Evolutionary conservation across 2,329 filamentous ascomycete genomes (phyloP).

Genomic region (Monosporascus sp.): DNA sequence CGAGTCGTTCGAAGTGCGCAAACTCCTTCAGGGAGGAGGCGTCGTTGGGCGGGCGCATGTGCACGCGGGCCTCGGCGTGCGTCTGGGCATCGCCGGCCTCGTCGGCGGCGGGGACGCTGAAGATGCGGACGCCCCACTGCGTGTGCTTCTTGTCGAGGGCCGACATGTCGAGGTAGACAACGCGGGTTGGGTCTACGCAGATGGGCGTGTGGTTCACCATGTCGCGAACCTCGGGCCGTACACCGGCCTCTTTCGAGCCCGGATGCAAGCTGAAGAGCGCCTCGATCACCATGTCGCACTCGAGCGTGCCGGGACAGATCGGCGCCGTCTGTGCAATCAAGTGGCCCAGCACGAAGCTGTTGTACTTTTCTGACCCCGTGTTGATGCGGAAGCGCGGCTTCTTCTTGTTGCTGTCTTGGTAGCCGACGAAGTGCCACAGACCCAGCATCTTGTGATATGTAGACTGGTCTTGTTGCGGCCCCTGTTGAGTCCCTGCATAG

Average conservation of each 20-base stretch:
- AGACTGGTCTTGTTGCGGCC: no score
- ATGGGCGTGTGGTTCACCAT: slow-evolving; percentile 27
- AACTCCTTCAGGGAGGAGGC: slow-evolving; percentile 8
- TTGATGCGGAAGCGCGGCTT: slow-evolving; percentile 34
- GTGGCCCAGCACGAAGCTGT: slow-evolving; percentile 29
- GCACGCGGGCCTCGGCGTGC: slow-evolving; percentile 3
- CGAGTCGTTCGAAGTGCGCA: slow-evolving; percentile 10
- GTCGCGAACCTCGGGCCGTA: slow-evolving; percentile 23
- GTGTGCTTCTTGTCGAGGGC: no score
- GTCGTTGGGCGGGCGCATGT: slow-evolving; percentile 9
- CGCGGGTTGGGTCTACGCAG: slow-evolving; percentile 26
- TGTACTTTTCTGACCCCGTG: slow-evolving; percentile 26
- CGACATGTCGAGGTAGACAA: no score
- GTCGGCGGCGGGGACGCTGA: slow-evolving; percentile 9
- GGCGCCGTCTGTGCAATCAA: slow-evolving; percentile 30
- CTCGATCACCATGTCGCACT: slow-evolving; percentile 23
- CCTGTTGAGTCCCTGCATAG: no score
- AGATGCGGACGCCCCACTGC: no score
- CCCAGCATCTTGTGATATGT: not conserved
- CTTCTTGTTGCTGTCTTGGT: slow-evolving; percentile 2
- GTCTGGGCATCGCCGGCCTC: slow-evolving; percentile 10
- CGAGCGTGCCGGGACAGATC: slow-evolving; percentile 29
- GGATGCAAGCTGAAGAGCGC: slow-evolving; percentile 24
- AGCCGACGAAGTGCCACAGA: slow-evolving; percentile 4
- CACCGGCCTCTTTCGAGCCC: slow-evolving; percentile 7